Evolutionary conservation across 345 rosid species (phyloP).

Genomic region (Moricandia arvensis): DNA sequence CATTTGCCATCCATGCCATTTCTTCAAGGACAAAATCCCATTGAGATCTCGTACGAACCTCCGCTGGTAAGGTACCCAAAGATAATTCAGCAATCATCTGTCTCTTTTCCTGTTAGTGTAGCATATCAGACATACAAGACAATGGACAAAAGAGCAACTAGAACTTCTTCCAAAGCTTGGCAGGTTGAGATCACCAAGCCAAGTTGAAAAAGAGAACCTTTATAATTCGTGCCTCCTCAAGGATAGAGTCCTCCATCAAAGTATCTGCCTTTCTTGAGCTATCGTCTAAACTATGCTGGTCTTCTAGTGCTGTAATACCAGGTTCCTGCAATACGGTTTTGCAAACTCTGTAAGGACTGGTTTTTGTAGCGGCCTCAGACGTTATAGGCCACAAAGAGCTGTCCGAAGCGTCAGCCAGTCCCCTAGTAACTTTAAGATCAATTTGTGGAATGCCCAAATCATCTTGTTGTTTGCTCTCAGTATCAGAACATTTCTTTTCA

Average conservation of each 20-base stretch:
- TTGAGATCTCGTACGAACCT: conserved; percentile 54
- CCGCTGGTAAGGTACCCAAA: conserved; percentile 46
- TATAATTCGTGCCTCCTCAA: conserved; percentile 84
- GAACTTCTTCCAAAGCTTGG: conserved; percentile 8
- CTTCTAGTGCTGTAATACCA: conserved; percentile 41
- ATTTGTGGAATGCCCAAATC: conserved; percentile 33
- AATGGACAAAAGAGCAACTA: conserved; percentile 22
- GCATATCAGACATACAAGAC: conserved; percentile 32
- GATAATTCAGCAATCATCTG: conserved; percentile 81
- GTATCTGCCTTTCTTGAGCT: conserved; percentile 45
- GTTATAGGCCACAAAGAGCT: conserved; percentile 24
- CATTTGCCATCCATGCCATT: conserved; percentile 98
- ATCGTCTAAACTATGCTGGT: conserved; percentile 40
- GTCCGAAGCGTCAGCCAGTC: conserved; percentile 30
- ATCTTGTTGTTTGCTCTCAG: conserved; percentile 43
- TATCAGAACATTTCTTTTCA: conserved; percentile 41
- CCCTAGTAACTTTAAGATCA: conserved; percentile 36
- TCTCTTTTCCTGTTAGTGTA: conserved; percentile 67
- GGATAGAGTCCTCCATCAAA: conserved; percentile 69
- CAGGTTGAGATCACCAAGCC: conserved; percentile 19
- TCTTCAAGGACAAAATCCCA: conserved; percentile 99
- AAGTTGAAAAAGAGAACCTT: conserved; percentile 53
- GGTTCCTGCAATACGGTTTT: conserved; percentile 41
- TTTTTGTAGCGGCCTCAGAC: conserved; percentile 35
- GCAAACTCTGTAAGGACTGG: conserved; percentile 37